Evolutionary conservation across 2,329 filamentous ascomycete genomes (phyloP).

Genomic region (Mariannaea sp.): DNA sequence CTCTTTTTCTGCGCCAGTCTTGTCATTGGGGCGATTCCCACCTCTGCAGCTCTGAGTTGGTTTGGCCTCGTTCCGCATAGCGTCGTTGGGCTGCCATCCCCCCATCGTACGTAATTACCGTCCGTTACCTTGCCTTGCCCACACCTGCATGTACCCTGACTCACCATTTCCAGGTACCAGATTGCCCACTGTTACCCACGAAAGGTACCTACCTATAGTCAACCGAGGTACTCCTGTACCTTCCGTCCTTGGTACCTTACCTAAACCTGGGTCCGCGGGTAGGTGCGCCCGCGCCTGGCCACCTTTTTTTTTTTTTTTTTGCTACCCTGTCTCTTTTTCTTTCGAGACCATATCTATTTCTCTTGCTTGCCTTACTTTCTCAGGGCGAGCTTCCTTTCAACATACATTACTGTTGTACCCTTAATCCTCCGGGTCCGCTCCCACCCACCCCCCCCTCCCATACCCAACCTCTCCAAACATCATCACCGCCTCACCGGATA

Average conservation of each 20-base stretch:
- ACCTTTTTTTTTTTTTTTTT: too few species aligned
- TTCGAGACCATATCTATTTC: slow-evolving; percentile 15
- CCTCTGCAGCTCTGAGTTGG: slow-evolving; percentile 14
- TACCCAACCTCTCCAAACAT: slow-evolving; percentile 12
- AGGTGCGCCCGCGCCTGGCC: slow-evolving; percentile 20
- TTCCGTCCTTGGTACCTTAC: not conserved
- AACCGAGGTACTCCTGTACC: not conserved
- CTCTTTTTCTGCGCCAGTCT: slow-evolving; percentile 5
- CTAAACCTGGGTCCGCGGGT: slow-evolving; percentile 16
- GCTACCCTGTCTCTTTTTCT: too few species aligned
- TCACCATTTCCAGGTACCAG: too few species aligned
- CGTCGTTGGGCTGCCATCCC: slow-evolving; percentile 22
- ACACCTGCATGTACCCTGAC: too few species aligned
- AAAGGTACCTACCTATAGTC: too few species aligned
- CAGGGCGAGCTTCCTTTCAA: slow-evolving; percentile 12
- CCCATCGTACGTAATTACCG: too few species aligned
- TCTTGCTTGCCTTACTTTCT: slow-evolving; percentile 15
- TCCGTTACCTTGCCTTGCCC: too few species aligned
- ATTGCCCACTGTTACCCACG: too few species aligned
- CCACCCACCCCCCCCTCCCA: too few species aligned
- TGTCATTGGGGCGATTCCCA: slow-evolving; percentile 22
- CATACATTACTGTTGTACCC: too few species aligned
- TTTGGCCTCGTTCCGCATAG: slow-evolving; percentile 8
- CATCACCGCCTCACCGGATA: slow-evolving; percentile 13
- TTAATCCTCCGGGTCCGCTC: too few species aligned